Percentiles rank a stretch among this genome's conserved stretches.
Evolutionary conservation across 83 land plant genomes (phyloP).

Genomic region (Thuja plicata): DNA sequence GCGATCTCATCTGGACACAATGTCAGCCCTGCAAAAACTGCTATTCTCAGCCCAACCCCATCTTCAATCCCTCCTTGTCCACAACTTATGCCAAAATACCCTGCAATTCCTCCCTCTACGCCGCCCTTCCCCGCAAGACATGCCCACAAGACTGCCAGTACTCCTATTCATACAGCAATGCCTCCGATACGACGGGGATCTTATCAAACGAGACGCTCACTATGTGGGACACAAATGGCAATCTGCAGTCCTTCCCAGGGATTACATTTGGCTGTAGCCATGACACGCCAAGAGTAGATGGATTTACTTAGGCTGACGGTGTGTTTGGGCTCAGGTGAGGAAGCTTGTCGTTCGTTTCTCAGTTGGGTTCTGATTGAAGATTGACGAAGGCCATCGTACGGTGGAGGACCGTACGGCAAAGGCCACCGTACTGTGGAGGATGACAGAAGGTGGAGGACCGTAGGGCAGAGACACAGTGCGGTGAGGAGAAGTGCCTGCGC

Average conservation of each 20-base stretch:
- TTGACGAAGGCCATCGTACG: too few species aligned
- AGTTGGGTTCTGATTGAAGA: background rate
- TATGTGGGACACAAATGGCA: slow-evolving; percentile 2
- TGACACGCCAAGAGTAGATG: slow-evolving; percentile 17
- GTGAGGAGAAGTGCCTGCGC: too few species aligned
- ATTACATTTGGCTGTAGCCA: slow-evolving; percentile 44
- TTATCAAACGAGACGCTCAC: slow-evolving; percentile 40
- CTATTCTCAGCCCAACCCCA: too few species aligned
- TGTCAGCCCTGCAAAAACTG: slow-evolving; percentile 4
- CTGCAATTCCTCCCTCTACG: too few species aligned
- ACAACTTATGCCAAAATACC: too few species aligned
- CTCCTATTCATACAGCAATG: slow-evolving; percentile 22
- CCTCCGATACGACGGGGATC: slow-evolving; percentile 19
- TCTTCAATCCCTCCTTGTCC: too few species aligned
- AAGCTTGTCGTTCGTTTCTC: background rate
- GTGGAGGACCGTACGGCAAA: too few species aligned
- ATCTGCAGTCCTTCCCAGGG: background rate
- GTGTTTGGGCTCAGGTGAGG: slow-evolving; percentile 48
- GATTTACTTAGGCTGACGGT: slow-evolving; percentile 12
- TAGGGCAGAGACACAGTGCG: too few species aligned
- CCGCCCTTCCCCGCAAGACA: background rate
- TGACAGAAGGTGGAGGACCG: too few species aligned
- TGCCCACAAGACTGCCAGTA: slow-evolving; percentile 16
- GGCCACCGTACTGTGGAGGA: too few species aligned
- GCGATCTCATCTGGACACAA: slow-evolving; percentile 20